Conservation (phyloP, 2,329 filamentous ascomycete species). For the Arthrobotrys pseudoclavata region DNA sequence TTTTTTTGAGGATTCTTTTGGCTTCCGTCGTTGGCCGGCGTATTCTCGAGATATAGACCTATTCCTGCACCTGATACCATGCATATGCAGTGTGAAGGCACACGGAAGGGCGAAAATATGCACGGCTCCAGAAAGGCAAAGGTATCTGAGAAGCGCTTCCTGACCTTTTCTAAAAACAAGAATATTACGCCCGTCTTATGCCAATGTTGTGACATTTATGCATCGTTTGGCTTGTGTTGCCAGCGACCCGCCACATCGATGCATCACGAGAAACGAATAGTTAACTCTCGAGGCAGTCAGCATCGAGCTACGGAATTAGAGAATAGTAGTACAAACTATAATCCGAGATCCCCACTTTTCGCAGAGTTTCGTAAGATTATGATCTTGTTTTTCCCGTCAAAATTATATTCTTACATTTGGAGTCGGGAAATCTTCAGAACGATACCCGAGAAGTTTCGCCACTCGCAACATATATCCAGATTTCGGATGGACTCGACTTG, state of each 20-base stretch:
- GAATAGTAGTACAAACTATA: not conserved
- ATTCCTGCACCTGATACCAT: not conserved
- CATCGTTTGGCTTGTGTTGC: conserved; percentile 12
- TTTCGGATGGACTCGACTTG: conserved; percentile 11
- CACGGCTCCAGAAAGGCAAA: too few species aligned
- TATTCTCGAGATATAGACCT: not conserved
- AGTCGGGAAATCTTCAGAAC: not conserved
- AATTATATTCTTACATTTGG: not conserved
- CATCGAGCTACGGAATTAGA: conserved; percentile 2
- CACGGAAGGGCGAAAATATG: not conserved
- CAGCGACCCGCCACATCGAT: not conserved
- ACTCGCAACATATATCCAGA: conserved; percentile 1
- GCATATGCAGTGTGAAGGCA: conserved; percentile 16
- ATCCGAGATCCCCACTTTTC: not conserved
- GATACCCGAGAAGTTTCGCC: not conserved
- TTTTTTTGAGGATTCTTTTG: conserved; percentile 3
- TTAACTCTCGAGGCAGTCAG: conserved; percentile 8
- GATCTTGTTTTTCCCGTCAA: not conserved
- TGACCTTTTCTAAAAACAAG: conserved; percentile 1
- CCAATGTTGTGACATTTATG: conserved; percentile 3
- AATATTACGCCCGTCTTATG: conserved; percentile 14
- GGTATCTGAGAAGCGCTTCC: not conserved
- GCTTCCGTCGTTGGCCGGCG: conserved; percentile 12
- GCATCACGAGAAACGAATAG: conserved; percentile 15
- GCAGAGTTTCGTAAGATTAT: not conserved